Conservation (phyloP, 2,329 filamentous ascomycete species). For the Chaetomiaceae sp. region DNA sequence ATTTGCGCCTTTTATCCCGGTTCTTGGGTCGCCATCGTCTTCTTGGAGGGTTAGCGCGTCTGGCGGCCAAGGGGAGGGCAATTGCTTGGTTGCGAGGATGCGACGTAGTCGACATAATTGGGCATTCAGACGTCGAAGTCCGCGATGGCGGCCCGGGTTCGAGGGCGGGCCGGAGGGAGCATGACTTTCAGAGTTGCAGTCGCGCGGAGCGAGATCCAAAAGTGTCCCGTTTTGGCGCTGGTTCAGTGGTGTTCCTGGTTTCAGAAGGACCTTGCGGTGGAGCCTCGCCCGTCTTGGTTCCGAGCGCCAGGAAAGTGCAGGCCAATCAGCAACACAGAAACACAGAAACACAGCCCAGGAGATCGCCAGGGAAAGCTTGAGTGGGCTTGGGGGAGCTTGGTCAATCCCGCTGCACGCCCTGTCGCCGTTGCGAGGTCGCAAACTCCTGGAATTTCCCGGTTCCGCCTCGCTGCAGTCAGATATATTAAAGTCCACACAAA, state of each 20-base stretch:
- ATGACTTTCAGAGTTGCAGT: slow-evolving; percentile 21
- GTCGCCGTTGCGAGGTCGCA: too few species aligned
- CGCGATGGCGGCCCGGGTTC: slow-evolving; percentile 23
- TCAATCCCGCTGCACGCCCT: too few species aligned
- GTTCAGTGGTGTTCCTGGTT: slow-evolving; percentile 13
- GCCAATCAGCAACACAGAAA: slow-evolving; percentile 18
- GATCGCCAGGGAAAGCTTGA: slow-evolving; percentile 3
- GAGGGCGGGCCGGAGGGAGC: slow-evolving; percentile 3
- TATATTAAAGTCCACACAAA: background rate
- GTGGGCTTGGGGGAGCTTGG: background rate
- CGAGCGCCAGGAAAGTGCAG: background rate
- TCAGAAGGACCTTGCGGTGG: slow-evolving; percentile 12
- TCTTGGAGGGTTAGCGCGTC: background rate
- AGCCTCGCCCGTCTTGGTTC: slow-evolving; percentile 9
- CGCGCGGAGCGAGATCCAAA: slow-evolving; percentile 18
- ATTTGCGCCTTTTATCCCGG: background rate
- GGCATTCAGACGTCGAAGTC: background rate
- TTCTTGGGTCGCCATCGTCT: background rate
- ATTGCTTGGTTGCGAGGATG: background rate
- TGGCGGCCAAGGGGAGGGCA: background rate
- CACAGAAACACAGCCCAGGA: too few species aligned
- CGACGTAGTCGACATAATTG: background rate
- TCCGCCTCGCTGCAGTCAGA: background rate
- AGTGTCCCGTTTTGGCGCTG: slow-evolving; percentile 21
- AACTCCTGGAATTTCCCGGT: background rate